Conservation (phyloP, 176 grass and related monocot genomes). For the Guadua angustifolia region DNA sequence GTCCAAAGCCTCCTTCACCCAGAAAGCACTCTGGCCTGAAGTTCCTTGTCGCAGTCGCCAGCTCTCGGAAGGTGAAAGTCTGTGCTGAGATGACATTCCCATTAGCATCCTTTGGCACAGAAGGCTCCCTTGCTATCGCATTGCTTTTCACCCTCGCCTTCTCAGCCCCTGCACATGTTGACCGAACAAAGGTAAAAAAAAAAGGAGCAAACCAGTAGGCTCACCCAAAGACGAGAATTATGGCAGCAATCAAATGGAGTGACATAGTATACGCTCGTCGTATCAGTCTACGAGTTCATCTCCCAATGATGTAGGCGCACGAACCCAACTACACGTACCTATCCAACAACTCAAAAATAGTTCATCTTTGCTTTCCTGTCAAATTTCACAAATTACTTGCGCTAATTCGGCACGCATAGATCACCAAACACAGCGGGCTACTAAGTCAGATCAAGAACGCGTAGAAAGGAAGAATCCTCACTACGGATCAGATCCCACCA, state of each 20-base stretch:
- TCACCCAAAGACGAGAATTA: slow-evolving; percentile 7
- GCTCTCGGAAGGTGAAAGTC: slow-evolving; percentile 86
- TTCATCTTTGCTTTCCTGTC: background rate
- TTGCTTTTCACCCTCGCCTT: slow-evolving; percentile 49
- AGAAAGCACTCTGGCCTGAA: slow-evolving; percentile 77
- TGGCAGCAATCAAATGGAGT: slow-evolving; percentile 16
- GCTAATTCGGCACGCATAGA: slow-evolving; percentile 14
- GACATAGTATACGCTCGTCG: background rate
- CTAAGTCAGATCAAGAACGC: slow-evolving; percentile 43
- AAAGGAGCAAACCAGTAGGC: background rate
- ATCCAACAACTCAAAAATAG: background rate
- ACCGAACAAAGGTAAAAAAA: background rate
- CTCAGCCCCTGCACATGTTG: slow-evolving; percentile 50
- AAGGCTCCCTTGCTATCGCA: slow-evolving; percentile 46
- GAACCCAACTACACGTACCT: slow-evolving; percentile 20
- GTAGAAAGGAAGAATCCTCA: background rate
- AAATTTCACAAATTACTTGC: background rate
- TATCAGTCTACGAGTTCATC: slow-evolving; percentile 12
- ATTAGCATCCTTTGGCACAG: slow-evolving; percentile 59
- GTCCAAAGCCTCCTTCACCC: slow-evolving; percentile 81
- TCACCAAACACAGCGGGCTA: background rate
- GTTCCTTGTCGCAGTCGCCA: slow-evolving; percentile 62
- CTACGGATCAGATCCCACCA: slow-evolving; percentile 44
- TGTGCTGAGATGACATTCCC: slow-evolving; percentile 70
- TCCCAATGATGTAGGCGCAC: background rate